Evolutionary conservation across 345 rosid species (phyloP), one percentile per base, ranked within the genome.

Genomic region (Aethionema arabicum): DNA sequence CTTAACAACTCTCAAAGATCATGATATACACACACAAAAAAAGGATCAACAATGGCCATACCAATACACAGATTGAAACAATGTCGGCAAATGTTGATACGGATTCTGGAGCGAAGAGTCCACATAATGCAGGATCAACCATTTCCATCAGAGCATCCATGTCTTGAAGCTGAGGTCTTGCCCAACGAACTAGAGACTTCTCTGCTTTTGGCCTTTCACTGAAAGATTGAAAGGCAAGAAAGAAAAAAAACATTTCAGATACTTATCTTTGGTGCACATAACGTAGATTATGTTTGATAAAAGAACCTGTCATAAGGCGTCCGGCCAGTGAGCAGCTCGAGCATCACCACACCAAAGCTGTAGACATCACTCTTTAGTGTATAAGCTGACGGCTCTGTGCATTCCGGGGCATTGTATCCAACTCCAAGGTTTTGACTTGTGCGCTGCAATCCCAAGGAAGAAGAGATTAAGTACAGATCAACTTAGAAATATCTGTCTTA

Each of bases 391-490:
- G 93, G 88, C 33, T 49, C 80, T 43, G 77, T 65, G 74, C 97
- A 90, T 72, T 93, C 97, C n/a, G 99, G 99, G 5, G 96, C 96
- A 64, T 83, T 90, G 69, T 93, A 93, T 69, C 99, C 99, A 9
- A 47, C 81, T 32, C 96, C 99, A 6, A 84, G 88, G 69, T 87
- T 90, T 71, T 84, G 95, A 80, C 96, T 87, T 63, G 92, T 90
- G 43, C 78, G 79, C 99, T 93, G 74, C 27, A 73, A 3, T 56
- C 16, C 11, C 51, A 61, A 45, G 31, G 40, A 64, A 36, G 16
- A 29, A 49, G 8, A 50, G 36, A 64, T 31, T 56, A 27, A 7
- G 3, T 13, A 62, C 21, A 64, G 43, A 21, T 21, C 27, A 21
- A 21, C 8, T n/a, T 43, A 3, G 42, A 36, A 36, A 14, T 55